Evolutionary conservation across 148 eudicot genomes (phyloP), one percentile per base, ranked within the genome.

Genomic region (Rhododendron griersonianum): DNA sequence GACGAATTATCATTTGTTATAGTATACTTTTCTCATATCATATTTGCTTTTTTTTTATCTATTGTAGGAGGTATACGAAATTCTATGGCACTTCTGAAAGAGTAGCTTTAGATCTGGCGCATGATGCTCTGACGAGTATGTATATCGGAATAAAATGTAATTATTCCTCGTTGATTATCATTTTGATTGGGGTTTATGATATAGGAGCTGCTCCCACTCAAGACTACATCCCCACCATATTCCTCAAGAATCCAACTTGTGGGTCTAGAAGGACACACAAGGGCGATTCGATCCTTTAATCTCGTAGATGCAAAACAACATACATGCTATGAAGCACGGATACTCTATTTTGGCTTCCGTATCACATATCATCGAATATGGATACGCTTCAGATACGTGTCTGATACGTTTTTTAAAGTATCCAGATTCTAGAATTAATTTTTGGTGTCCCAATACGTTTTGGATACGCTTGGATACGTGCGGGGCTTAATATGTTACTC

Each of bases 91-190:
- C 33, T 33, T 33, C 33, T 33, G 33, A 33, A 33, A 33, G 0
- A 33, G 33, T 1, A 33, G 33, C 33, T 33, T 33, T 33, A 33
- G 33, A 33, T 33, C 1, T 33, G 33, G 33, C 33, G 1, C 33
- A 33, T 33, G 33, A 33, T 33, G 33, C 33, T 33, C 33, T 33
- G 33, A 95, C 93, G 37, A 93, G 99, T 97, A 92, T 75, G 98
- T 91, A 44, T 84, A 37, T 30, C 16, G 9, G 47, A 47, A 80
- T 50, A 28, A 47, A n/a, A 53, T 55, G 18, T 83, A 14, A 14
- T n/a, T 83, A 11, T 25, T 21, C 48, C 23, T 65, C 7, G 7
- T 83, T 67, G 51, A 45, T 67, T 47, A 45, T 67, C 41, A 18
- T 55, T 28, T 55, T 25, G 11, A 19, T 11, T 30, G 69, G 25